Evolutionary conservation across 208 protist species (phyloP).

Genomic region (Crithidia sp.): DNA sequence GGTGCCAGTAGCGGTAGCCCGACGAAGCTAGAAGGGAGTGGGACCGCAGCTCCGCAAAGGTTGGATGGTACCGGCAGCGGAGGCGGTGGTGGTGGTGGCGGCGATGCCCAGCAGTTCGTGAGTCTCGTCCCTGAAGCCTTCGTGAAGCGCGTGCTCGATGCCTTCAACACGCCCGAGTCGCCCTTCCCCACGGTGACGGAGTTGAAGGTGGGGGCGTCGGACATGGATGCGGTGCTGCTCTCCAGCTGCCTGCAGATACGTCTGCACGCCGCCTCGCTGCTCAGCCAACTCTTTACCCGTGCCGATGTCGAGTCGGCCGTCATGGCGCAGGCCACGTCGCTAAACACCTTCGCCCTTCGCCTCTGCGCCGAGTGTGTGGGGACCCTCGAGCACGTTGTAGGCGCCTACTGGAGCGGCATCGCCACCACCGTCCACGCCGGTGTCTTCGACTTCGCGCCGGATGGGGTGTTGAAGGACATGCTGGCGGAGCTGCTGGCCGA

Average conservation of each 20-base stretch:
- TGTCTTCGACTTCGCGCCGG: conserved; percentile 67
- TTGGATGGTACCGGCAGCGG: conserved; percentile 13
- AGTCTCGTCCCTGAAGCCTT: conserved; percentile 24
- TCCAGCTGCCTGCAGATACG: conserved; percentile 71
- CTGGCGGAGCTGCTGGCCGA: conserved; percentile 33
- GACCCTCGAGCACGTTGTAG: conserved; percentile 73
- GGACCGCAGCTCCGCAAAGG: not conserved
- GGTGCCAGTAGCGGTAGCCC: not conserved
- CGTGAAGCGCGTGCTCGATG: conserved; percentile 54
- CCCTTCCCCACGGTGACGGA: conserved; percentile 60
- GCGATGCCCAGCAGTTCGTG: conserved; percentile 3
- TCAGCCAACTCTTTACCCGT: conserved; percentile 65
- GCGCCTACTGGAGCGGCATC: conserved; percentile 88
- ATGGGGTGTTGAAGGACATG: conserved; percentile 44
- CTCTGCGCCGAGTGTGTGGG: conserved; percentile 60
- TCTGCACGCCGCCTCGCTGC: conserved; percentile 61
- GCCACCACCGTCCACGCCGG: conserved; percentile 68
- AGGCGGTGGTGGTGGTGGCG: not conserved
- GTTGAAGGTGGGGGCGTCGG: conserved; percentile 52
- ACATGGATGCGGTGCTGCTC: conserved; percentile 74
- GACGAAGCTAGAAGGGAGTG: not conserved
- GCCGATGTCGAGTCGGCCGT: conserved; percentile 60
- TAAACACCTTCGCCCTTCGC: conserved; percentile 63
- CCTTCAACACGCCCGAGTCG: conserved; percentile 66
- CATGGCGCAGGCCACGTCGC: conserved; percentile 44